Evolutionary conservation across 1,139 yeast genomes (phyloP), one percentile per base, ranked within the genome.

Genomic region (Yamadazyma dushanensis): DNA sequence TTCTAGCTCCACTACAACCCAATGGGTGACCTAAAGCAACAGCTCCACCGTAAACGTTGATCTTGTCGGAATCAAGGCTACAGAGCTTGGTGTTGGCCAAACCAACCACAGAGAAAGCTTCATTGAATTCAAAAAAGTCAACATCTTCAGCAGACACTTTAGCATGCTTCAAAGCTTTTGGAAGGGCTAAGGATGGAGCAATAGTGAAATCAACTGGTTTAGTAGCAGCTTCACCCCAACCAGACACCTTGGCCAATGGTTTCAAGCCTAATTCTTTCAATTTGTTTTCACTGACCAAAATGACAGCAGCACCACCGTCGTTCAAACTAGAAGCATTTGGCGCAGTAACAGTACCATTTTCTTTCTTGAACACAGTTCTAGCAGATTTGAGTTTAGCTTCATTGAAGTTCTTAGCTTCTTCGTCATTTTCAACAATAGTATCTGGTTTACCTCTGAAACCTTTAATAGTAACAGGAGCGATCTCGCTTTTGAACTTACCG

Each of bases 211-310:
- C 94, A 53, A 83, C 78, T 48, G 98, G 97, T 34, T 80, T 80
- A 59, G 89, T 89, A 38, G 95, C 97, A 55, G 97, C 97, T 63
- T 92, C 98, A 66, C 96, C 97, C 96, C 96, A 90, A 44, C 96
- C 96, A 39, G 77, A 58, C 53, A 92, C 82, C 62, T 80, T 79
- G 44, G 96, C 97, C 49, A 92, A 66, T 47, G 98, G 97, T 58
- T 73, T 86, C 57, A 92, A 70, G 30, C 85, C 84, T 50, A 89
- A 77, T 72, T 90, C 95, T 61, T 80, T 77, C 54, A 88, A 74
- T 70, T 88, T 88, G 46, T 70, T 69, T 58, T 79, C 96, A 39
- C 95, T 84, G 37, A 87, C 94, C 51, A 92, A 75, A 34, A 92
- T 70, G 30, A 92, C 78, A 31, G 97, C 97, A 42, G 97, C 96